A percentile compares a stretch with the other conserved stretches of the same genome.
phyloP scores from a whole-genome alignment of 2,329 filamentous ascomycete species.

The Diaporthe sp. region DNA sequence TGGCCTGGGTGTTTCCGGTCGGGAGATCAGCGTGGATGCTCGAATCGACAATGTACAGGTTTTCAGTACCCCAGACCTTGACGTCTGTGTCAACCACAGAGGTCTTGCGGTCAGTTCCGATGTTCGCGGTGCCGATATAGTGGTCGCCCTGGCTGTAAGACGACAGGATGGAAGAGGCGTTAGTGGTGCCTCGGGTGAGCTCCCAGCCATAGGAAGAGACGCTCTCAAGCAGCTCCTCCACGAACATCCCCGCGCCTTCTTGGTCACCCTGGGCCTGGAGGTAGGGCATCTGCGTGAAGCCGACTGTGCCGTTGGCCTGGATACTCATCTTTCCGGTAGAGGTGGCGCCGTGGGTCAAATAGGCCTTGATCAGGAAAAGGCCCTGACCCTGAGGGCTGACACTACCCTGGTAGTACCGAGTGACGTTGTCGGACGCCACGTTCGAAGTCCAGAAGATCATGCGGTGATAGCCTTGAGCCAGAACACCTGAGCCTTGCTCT shows the following conservation, averaged over 20 bases:
- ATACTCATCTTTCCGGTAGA: slow-evolving; percentile 57
- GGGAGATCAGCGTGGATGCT: slow-evolving; percentile 77
- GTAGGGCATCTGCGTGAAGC: slow-evolving; percentile 49
- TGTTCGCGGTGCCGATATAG: slow-evolving; percentile 70
- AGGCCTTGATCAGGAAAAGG: slow-evolving; percentile 57
- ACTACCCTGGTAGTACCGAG: slow-evolving; percentile 53
- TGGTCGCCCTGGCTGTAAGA: slow-evolving; percentile 48
- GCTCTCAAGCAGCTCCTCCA: slow-evolving; percentile 41
- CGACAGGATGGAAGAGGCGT: background rate
- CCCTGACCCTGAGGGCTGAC: slow-evolving; percentile 43
- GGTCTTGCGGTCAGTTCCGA: slow-evolving; percentile 63
- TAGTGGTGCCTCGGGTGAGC: background rate
- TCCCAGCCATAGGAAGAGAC: slow-evolving; percentile 37
- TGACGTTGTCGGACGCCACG: slow-evolving; percentile 41
- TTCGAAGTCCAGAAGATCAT: slow-evolving; percentile 58
- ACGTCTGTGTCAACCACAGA: slow-evolving; percentile 72
- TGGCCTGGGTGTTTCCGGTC: slow-evolving; percentile 74
- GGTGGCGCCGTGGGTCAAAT: slow-evolving; percentile 61
- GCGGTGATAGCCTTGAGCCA: slow-evolving; percentile 56
- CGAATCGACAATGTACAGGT: slow-evolving; percentile 75
- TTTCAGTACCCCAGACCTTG: slow-evolving; percentile 74
- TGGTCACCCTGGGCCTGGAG: slow-evolving; percentile 45
- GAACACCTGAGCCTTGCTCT: slow-evolving; percentile 46
- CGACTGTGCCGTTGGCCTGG: slow-evolving; percentile 49
- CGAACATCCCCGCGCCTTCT: slow-evolving; percentile 40